These are phyloP conservation scores for Tuctoria greenei DNA, from an alignment of 176 grass and related monocot genomes.

Conservation along the genomic window DNA sequence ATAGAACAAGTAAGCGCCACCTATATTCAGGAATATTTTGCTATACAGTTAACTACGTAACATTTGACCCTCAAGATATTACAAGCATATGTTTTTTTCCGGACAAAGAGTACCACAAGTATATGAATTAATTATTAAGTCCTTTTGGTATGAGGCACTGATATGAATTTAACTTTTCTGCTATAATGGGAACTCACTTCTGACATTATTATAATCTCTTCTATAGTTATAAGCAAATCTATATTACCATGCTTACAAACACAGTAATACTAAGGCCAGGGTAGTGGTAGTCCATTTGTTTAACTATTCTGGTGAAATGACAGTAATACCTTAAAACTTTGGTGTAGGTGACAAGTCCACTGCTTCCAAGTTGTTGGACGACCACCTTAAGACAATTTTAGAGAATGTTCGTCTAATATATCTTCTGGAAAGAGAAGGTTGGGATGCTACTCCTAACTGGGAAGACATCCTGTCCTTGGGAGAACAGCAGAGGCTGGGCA, in stretches of 20 bases:
- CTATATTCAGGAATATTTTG: background rate
- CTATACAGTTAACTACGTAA: background rate
- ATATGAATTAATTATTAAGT: background rate
- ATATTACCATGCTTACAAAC: background rate
- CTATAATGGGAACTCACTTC: conserved; percentile 12
- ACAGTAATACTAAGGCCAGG: background rate
- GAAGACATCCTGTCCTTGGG: conserved; percentile 96
- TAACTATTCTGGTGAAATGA: conserved; percentile 3
- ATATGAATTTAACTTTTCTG: background rate
- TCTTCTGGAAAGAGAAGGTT: conserved; percentile 98
- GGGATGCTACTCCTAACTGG: conserved; percentile 94
- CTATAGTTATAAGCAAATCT: conserved; percentile 11
- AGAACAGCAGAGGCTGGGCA: conserved; percentile 96
- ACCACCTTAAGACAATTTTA: conserved; percentile 80
- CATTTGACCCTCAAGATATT: background rate
- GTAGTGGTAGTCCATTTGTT: background rate
- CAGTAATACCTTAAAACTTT: conserved; percentile 2
- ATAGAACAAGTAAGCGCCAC: conserved; percentile 46
- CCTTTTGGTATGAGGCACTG: background rate
- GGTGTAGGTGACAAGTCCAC: conserved; percentile 50
- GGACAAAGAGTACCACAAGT: background rate
- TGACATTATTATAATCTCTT: background rate
- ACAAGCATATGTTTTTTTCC: too few relatives aligned
- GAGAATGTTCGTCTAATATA: conserved; percentile 85
- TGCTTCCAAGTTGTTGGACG: conserved; percentile 51